Percentiles rank a stretch among this genome's conserved stretches.
phyloP scores from a whole-genome alignment of 345 rosid genomes.

The Gynandropsis gynandra region DNA sequence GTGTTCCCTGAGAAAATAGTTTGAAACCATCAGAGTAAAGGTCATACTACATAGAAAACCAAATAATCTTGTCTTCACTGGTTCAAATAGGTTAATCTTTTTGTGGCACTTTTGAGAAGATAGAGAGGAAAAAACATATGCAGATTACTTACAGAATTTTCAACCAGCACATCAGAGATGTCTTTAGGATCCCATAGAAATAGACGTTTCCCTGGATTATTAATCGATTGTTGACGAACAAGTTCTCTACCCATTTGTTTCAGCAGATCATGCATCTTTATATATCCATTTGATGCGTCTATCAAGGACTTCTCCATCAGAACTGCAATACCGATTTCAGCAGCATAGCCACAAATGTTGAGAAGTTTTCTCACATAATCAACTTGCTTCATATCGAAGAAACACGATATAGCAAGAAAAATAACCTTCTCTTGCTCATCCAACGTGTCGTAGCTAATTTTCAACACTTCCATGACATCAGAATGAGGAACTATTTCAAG shows the following conservation, averaged over 20 bases:
- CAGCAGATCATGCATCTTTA: slow-evolving; percentile 27
- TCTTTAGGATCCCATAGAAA: slow-evolving; percentile 26
- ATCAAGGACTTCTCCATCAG: slow-evolving; percentile 31
- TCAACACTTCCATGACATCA: slow-evolving; percentile 25
- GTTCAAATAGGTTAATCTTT: too few species aligned
- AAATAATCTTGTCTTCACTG: neutral
- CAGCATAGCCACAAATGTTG: slow-evolving; percentile 22
- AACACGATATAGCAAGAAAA: slow-evolving; percentile 35
- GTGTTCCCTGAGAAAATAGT: slow-evolving; percentile 24
- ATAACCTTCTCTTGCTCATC: slow-evolving; percentile 25
- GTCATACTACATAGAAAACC: neutral
- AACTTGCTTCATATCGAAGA: slow-evolving; percentile 14
- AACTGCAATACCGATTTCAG: slow-evolving; percentile 23
- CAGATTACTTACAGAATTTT: slow-evolving; percentile 16
- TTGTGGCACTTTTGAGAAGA: too few species aligned
- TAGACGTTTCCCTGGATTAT: slow-evolving; percentile 17
- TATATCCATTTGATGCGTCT: slow-evolving; percentile 3
- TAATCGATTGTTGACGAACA: slow-evolving; percentile 22
- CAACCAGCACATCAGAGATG: slow-evolving; percentile 21
- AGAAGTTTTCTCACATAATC: slow-evolving; percentile 25
- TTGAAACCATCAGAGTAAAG: too few species aligned
- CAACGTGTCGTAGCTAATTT: slow-evolving; percentile 36
- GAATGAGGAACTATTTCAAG: slow-evolving; percentile 21
- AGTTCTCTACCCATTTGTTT: slow-evolving; percentile 30
- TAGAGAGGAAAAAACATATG: slow-evolving; percentile 5